These are phyloP conservation scores for Vicia villosa DNA, from an alignment of 306 rosid genomes.

Conservation along the genomic window DNA sequence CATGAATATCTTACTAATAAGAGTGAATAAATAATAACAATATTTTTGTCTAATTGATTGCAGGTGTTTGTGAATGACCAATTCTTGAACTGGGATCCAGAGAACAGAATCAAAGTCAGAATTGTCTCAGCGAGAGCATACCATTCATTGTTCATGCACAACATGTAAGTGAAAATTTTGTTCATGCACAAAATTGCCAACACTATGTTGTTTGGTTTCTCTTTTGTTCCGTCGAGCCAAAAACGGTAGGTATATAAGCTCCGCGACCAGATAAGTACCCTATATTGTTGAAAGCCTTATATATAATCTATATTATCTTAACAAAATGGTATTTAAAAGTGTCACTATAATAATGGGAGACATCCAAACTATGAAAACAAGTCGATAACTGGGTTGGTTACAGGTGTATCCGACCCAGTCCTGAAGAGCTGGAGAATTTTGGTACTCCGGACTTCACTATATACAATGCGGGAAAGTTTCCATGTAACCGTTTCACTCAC, in stretches of 20 bases:
- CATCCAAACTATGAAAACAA: not conserved
- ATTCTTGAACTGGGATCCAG: conserved; percentile 87
- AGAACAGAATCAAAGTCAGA: conserved; percentile 81
- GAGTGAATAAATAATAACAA: not conserved
- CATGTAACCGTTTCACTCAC: conserved; percentile 93
- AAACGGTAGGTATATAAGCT: conserved; percentile 39
- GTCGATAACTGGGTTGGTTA: conserved; percentile 73
- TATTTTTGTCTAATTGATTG: not conserved
- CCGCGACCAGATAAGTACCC: conserved; percentile 47
- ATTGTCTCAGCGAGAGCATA: conserved; percentile 93
- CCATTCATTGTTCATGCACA: conserved; percentile 95
- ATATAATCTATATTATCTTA: not conserved
- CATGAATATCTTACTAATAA: not conserved
- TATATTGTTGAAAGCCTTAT: conserved; percentile 42
- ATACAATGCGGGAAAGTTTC: conserved; percentile 93
- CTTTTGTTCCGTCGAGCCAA: conserved; percentile 34
- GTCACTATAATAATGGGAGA: not conserved
- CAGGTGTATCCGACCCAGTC: conserved; percentile 95
- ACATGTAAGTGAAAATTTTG: conserved; percentile 77
- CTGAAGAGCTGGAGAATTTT: conserved; percentile 86
- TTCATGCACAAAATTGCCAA: conserved; percentile 19
- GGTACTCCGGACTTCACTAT: conserved; percentile 97
- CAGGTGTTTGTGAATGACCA: conserved; percentile 94
- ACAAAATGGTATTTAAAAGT: not conserved
- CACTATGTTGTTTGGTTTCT: conserved; percentile 38